phyloP scores from a whole-genome alignment of 2,329 filamentous ascomycete species.

The Trichoderma endophyticum region DNA sequence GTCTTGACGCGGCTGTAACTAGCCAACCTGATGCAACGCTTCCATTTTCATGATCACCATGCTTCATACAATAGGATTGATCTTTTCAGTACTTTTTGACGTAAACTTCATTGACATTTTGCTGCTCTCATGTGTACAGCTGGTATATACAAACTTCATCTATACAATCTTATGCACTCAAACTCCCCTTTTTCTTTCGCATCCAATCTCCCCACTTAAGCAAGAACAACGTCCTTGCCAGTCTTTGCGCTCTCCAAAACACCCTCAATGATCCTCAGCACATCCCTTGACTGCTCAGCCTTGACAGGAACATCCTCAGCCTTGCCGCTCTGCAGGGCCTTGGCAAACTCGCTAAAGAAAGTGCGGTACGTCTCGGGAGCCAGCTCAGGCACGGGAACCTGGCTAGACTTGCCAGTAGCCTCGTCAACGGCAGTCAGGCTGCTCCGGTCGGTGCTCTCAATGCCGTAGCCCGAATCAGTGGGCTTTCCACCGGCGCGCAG shows the following conservation, averaged over 20 bases:
- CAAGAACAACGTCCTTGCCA: conserved; percentile 40
- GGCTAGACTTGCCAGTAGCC: conserved; percentile 48
- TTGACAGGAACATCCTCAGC: conserved; percentile 53
- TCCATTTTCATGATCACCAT: neutral
- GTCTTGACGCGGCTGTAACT: neutral
- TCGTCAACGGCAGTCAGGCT: conserved; percentile 52
- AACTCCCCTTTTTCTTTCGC: neutral
- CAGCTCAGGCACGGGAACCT: conserved; percentile 54
- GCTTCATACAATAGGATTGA: neutral
- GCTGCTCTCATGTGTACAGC: neutral
- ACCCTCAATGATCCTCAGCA: conserved; percentile 52
- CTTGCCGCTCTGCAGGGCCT: conserved; percentile 45
- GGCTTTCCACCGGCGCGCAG: conserved; percentile 62
- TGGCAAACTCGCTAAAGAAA: conserved; percentile 59
- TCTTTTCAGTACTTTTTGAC: neutral
- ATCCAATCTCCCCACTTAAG: neutral
- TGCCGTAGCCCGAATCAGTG: conserved; percentile 60
- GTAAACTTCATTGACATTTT: neutral
- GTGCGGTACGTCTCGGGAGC: conserved; percentile 64
- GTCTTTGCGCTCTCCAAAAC: conserved; percentile 48
- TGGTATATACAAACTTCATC: conserved; percentile 2
- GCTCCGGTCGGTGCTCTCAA: conserved; percentile 60
- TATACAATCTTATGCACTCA: neutral
- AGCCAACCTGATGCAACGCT: neutral
- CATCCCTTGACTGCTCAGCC: conserved; percentile 50